Evolutionary conservation across 371 early-diverging fungal genomes (phyloP).

Genomic region (Cladochytrium tenue): DNA sequence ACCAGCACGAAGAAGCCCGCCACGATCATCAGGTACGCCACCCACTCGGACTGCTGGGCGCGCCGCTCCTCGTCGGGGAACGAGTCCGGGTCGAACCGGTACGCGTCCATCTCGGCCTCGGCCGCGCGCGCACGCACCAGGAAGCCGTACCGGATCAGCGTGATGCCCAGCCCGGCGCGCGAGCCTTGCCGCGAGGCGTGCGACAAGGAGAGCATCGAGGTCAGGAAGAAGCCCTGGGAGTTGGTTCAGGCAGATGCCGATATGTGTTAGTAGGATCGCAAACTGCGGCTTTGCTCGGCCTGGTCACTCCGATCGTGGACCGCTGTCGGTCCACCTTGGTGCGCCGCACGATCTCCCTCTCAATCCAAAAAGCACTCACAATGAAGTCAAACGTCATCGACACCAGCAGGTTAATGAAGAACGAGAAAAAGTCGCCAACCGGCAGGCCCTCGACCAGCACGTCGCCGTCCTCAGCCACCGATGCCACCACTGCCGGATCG

Average conservation of each 20-base stretch:
- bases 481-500: slow-evolving; percentile 29
- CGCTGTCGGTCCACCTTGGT: too few relatives aligned
- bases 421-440: slow-evolving; percentile 43
- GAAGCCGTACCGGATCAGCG: slow-evolving; percentile 33
- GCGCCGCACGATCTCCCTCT: too few relatives aligned
- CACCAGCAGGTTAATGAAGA: slow-evolving; percentile 43
- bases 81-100: slow-evolving; percentile 13
- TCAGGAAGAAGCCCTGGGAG: slow-evolving; percentile 44
- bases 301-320: too few relatives aligned
- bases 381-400: slow-evolving; percentile 47
- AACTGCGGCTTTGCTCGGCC: too few relatives aligned
- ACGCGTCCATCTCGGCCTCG: slow-evolving; percentile 12
- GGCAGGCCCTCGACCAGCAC: slow-evolving; percentile 48
- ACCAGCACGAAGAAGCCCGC: slow-evolving; percentile 35
- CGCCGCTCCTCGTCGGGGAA: slow-evolving; percentile 15
- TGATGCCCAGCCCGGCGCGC: slow-evolving; percentile 39
- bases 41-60: slow-evolving; percentile 25
- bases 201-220: slow-evolving; percentile 38
- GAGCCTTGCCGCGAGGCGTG: slow-evolving; percentile 43
- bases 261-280: too few relatives aligned
- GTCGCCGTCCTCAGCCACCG: slow-evolving; percentile 38
- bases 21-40: slow-evolving; percentile 32
- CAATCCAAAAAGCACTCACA: too few relatives aligned
- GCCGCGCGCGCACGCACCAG: slow-evolving; percentile 15
- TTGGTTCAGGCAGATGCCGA: too few relatives aligned